Percentiles rank a stretch among this genome's conserved stretches.
Evolutionary conservation across 2,329 filamentous ascomycete genomes (phyloP).

Genomic region (Conoideocrella luteorostrata): DNA sequence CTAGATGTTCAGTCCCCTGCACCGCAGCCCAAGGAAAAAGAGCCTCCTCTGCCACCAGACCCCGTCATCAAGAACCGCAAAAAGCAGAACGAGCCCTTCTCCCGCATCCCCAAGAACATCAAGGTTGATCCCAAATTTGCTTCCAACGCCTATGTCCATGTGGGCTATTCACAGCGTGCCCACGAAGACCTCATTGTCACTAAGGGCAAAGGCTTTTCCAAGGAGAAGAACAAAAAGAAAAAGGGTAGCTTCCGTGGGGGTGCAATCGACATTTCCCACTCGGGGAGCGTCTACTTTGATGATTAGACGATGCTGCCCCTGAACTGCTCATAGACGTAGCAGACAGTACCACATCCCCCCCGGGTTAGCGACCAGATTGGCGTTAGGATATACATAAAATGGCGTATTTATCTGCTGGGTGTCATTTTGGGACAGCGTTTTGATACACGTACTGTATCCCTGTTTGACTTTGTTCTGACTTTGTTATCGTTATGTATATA

Average conservation of each 20-base stretch:
- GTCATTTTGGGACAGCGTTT: neutral
- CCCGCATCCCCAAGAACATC: slow-evolving; percentile 64
- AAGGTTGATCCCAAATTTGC: slow-evolving; percentile 61
- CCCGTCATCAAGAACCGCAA: slow-evolving; percentile 34
- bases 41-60: slow-evolving; percentile 48
- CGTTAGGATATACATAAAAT: neutral
- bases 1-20: slow-evolving; percentile 44
- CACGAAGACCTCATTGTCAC: slow-evolving; percentile 85
- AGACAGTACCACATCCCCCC: too few relatives aligned
- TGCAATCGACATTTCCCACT: slow-evolving; percentile 71
- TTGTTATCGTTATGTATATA: too few relatives aligned
- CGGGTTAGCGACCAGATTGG: neutral
- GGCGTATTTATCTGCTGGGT: neutral
- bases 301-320: slow-evolving; percentile 54
- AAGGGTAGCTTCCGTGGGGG: slow-evolving; percentile 86
- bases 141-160: slow-evolving; percentile 75
- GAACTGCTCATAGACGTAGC: too few relatives aligned
- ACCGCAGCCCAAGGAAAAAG: slow-evolving; percentile 24
- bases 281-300: slow-evolving; percentile 91
- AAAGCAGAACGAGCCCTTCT: slow-evolving; percentile 65
- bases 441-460: neutral
- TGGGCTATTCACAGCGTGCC: slow-evolving; percentile 84
- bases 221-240: slow-evolving; percentile 99
- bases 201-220: slow-evolving; percentile 94
- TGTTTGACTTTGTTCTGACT: too few relatives aligned